Evolutionary conservation across 2,329 filamentous ascomycete species (phyloP).

Genomic region (Mycosphaerella sp.): DNA sequence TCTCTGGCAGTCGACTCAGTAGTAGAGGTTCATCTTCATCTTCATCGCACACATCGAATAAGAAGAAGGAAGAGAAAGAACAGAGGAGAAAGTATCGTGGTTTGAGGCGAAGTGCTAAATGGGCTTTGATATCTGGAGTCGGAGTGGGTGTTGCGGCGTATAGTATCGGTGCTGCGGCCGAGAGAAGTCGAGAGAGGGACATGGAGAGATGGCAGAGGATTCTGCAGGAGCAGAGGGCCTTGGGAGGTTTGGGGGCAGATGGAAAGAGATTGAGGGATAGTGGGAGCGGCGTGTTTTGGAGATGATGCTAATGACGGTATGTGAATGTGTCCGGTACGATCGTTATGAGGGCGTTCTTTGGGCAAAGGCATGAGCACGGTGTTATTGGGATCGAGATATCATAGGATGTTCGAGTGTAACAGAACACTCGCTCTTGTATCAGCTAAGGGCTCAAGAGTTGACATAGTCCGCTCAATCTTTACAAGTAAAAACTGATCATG

Average conservation of each 20-base stretch:
- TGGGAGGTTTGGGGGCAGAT: constrained; percentile 1
- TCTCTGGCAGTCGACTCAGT: constrained; percentile 37
- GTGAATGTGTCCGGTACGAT: not conserved
- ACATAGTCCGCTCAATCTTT: not conserved
- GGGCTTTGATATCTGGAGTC: constrained; percentile 48
- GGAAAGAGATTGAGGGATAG: constrained; percentile 4
- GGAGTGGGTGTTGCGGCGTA: constrained; percentile 54
- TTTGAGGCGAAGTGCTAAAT: constrained; percentile 34
- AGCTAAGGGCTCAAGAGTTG: not conserved
- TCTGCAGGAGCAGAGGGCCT: constrained; percentile 13
- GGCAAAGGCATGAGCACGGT: not conserved
- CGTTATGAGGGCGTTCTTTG: not conserved
- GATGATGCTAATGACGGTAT: not conserved
- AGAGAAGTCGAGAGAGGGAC: constrained; percentile 32
- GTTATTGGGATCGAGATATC: not conserved
- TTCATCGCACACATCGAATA: constrained; percentile 22
- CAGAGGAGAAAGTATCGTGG: constrained; percentile 17
- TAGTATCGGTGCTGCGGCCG: constrained; percentile 52
- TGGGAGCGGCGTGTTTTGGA: constrained; percentile 4
- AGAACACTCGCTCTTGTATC: not conserved
- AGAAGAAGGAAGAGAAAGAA: constrained; percentile 10
- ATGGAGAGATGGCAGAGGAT: constrained; percentile 24
- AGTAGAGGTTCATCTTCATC: constrained; percentile 28
- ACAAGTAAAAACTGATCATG: not conserved
- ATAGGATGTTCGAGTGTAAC: not conserved